Percentiles rank a stretch among this genome's conserved stretches.
Conservation (phyloP, 2,329 filamentous ascomycete species). For the Colletotrichum tropicale region DNA sequence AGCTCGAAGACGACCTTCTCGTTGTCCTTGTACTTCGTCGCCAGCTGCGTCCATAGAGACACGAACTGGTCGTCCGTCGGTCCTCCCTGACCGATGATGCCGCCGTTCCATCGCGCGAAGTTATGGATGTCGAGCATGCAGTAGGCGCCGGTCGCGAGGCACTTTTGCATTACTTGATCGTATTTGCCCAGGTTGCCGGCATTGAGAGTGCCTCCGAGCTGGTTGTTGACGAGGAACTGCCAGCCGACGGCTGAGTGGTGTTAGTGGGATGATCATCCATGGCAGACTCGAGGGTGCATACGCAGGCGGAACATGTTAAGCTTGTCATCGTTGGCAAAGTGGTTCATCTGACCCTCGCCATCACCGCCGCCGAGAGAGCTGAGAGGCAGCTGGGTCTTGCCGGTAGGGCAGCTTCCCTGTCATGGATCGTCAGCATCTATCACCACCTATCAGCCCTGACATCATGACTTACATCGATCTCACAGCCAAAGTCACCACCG, state of each 20-base stretch:
- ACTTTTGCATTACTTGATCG: slow-evolving; percentile 60
- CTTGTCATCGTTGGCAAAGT: slow-evolving; percentile 55
- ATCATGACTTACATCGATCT: slow-evolving; percentile 41
- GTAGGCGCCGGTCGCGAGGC: slow-evolving; percentile 58
- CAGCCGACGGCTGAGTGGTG: slow-evolving; percentile 50
- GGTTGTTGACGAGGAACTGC: slow-evolving; percentile 63
- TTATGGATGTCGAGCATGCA: slow-evolving; percentile 67
- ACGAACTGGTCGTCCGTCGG: slow-evolving; percentile 64
- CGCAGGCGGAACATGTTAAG: slow-evolving; percentile 57
- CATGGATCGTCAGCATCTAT: not conserved
- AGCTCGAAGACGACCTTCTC: slow-evolving; percentile 65
- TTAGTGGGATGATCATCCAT: not conserved
- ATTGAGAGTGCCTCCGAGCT: slow-evolving; percentile 55
- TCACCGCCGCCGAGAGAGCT: slow-evolving; percentile 33
- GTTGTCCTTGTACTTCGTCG: slow-evolving; percentile 59
- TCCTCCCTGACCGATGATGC: slow-evolving; percentile 69
- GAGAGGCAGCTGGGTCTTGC: slow-evolving; percentile 38
- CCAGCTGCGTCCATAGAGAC: slow-evolving; percentile 61
- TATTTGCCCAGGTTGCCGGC: slow-evolving; percentile 53
- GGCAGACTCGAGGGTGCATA: slow-evolving; percentile 21
- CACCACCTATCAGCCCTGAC: not conserved
- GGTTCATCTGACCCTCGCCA: slow-evolving; percentile 58
- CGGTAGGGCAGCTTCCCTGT: slow-evolving; percentile 42
- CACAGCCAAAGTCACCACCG: slow-evolving; percentile 53
- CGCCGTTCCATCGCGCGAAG: slow-evolving; percentile 64